Evolutionary conservation across 2,329 filamentous ascomycete genomes (phyloP), one percentile per base, ranked within the genome.

Genomic region (Ilyonectria mors-panacis): DNA sequence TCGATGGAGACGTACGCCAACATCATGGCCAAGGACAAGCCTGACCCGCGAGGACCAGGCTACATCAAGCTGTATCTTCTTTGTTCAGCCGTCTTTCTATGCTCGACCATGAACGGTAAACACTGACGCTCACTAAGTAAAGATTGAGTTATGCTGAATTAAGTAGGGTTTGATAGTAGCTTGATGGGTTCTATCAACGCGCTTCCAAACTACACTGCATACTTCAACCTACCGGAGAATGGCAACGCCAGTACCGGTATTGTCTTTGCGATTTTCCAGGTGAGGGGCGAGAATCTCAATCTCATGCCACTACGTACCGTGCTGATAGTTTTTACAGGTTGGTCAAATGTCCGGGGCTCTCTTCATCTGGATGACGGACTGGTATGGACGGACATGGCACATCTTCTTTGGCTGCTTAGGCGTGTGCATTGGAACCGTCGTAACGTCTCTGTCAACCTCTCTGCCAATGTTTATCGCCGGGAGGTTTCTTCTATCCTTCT

Each of bases 401-500:
- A 84, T 86, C 51, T 83, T 82, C 65, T 79, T 85, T 55, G 85
- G 87, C 26, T 85, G 83, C 57, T 65, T 85, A 1, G 81, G 86
- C 57, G 85, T 89, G 54, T 79, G 86, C 51, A 60, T 86, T n/a
- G 85, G 85, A 10, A 84, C 85, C 4, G 80, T 87, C 59, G 72
- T 89, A 30, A 85, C 86, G 63, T 81, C 84, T 9, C 79, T 85
- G 12, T 81, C 84, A 19, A 77, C 79, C 45, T 83, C 80, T 63
- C 82, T 77, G 37, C 71, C 78, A 7, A 79, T 78, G 59, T 88
- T 90, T 72, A 88, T 89, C 75, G 86, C 81, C 17, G 84, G 84
- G 1, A 81, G 85, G 6, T 87, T 86, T 71, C 69, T 87, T 1
- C 74, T 87, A 8, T 82, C 83, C 2, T 87, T 86, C 70, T 89